These are phyloP conservation scores for Dictyostelium purpureum DNA, from an alignment of 78 protist species.

Conservation along the genomic window DNA sequence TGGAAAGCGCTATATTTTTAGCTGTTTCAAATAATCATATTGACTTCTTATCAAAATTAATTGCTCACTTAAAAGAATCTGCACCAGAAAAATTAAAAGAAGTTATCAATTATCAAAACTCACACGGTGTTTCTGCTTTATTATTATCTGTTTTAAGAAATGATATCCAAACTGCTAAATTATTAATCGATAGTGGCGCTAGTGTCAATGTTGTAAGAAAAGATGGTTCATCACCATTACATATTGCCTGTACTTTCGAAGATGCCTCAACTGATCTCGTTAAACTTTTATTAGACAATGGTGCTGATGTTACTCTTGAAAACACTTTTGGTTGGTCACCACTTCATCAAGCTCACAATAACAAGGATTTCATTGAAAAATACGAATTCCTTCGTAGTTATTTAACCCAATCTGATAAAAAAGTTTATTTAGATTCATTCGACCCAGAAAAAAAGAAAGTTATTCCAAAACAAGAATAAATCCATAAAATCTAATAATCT, in stretches of 20 bases:
- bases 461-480: no score
- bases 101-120: neutral
- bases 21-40: neutral
- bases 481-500: no score
- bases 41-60: neutral
- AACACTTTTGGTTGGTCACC: constrained; percentile 41
- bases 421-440: neutral
- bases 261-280: constrained; percentile 4
- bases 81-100: neutral
- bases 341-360: constrained; percentile 14
- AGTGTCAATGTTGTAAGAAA: neutral
- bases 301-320: constrained; percentile 62
- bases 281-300: constrained; percentile 7
- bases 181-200: constrained; percentile 55
- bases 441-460: neutral
- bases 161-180: neutral
- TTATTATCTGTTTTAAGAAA: neutral
- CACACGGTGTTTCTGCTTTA: constrained; percentile 20
- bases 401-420: neutral
- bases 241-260: constrained; percentile 25
- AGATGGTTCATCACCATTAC: constrained; percentile 36
- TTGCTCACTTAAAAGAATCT: neutral
- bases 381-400: neutral
- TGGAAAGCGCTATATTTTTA: neutral
- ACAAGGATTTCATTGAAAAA: neutral